These are phyloP conservation scores for Amaranthus hypochondriacus DNA, from an alignment of 148 eudicot species.

Conservation along the genomic window DNA sequence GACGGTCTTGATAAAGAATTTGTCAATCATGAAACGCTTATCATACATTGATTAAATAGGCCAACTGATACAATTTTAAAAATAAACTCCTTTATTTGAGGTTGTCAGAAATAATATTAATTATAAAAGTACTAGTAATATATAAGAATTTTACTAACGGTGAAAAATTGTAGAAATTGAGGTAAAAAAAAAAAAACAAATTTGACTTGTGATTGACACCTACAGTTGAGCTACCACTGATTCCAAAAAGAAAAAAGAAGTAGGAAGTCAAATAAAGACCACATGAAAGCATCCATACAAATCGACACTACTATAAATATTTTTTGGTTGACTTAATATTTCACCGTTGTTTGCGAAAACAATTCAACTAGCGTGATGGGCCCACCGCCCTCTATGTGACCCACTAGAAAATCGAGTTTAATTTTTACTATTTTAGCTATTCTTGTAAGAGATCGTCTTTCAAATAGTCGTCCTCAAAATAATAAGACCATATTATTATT, in stretches of 20 bases:
- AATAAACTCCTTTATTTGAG: too few relatives aligned
- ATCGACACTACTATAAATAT: neutral
- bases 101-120: too few relatives aligned
- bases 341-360: neutral
- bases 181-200: neutral
- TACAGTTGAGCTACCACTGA: slow-evolving; percentile 7
- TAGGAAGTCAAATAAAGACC: neutral
- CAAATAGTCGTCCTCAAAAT: too few relatives aligned
- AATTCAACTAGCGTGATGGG: neutral
- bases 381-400: neutral
- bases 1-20: too few relatives aligned
- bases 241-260: neutral
- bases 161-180: neutral
- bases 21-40: too few relatives aligned
- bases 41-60: too few relatives aligned
- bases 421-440: too few relatives aligned
- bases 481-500: too few relatives aligned
- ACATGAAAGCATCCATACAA: slow-evolving; percentile 5
- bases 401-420: too few relatives aligned
- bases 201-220: neutral
- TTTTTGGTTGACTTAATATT: slow-evolving; percentile 6
- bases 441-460: too few relatives aligned
- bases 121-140: too few relatives aligned
- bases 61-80: too few relatives aligned
- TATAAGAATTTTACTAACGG: neutral